Evolutionary conservation across 176 grass and related monocot species (phyloP).

Genomic region (Oryza nivara): DNA sequence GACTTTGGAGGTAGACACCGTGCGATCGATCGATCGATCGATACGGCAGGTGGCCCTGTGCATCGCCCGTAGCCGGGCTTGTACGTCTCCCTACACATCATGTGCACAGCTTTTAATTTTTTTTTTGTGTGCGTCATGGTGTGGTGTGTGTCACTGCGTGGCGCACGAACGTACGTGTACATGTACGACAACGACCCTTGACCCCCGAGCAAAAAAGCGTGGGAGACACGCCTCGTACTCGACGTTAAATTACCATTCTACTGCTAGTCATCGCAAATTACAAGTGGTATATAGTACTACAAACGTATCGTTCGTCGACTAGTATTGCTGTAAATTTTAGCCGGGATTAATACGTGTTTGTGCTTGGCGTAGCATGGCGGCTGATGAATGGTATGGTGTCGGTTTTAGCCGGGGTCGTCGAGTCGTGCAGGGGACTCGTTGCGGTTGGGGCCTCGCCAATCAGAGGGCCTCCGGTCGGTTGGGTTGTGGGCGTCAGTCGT

Average conservation of each 20-base stretch:
- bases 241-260: too few relatives aligned
- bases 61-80: background rate
- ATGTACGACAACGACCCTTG: background rate
- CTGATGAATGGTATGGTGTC: background rate
- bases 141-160: background rate
- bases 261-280: too few relatives aligned
- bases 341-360: background rate
- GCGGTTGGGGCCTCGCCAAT: background rate
- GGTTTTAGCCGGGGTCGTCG: background rate
- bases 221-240: background rate
- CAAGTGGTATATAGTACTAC: too few relatives aligned
- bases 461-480: constrained; percentile 17
- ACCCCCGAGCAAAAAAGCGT: background rate
- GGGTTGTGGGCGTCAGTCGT: constrained; percentile 40
- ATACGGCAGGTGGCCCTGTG: background rate
- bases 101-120: background rate
- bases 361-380: background rate
- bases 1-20: background rate
- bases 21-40: background rate
- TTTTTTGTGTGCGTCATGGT: background rate
- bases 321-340: background rate
- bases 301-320: background rate
- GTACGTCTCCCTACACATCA: background rate
- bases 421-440: background rate
- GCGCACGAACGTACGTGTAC: background rate